These are phyloP conservation scores for Ehretia macrophylla DNA, from an alignment of 257 asterid species.

Conservation along the genomic window DNA sequence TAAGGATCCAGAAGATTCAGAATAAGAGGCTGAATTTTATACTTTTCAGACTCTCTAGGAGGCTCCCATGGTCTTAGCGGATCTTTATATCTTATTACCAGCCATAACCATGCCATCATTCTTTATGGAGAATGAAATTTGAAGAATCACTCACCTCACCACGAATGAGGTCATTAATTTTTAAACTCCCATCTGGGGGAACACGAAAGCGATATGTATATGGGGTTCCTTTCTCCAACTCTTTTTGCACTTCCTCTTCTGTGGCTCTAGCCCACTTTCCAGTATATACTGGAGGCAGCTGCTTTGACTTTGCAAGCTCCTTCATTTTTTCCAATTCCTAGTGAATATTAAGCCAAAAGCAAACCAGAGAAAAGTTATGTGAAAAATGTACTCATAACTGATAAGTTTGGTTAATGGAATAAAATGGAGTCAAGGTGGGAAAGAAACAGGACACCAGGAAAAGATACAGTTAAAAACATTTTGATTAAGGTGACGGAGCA, in stretches of 20 bases:
- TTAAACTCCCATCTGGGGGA: conserved; percentile 74
- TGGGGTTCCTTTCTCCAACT: conserved; percentile 76
- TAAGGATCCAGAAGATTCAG: background rate
- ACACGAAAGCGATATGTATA: conserved; percentile 86
- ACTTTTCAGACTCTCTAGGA: too few species aligned
- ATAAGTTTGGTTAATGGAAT: too few species aligned
- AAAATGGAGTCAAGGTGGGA: too few species aligned
- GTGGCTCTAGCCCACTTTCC: conserved; percentile 92
- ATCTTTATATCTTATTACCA: too few species aligned
- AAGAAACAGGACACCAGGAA: too few species aligned
- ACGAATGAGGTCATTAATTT: conserved; percentile 81
- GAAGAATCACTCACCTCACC: conserved; percentile 62
- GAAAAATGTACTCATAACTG: background rate
- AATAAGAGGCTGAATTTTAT: too few species aligned
- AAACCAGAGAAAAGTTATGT: background rate
- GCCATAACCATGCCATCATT: too few species aligned
- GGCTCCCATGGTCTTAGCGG: too few species aligned
- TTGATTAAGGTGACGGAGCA: too few species aligned
- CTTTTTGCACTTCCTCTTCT: conserved; percentile 58
- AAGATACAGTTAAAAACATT: too few species aligned
- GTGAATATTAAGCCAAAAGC: conserved; percentile 11
- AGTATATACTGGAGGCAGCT: conserved; percentile 81
- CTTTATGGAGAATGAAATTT: background rate
- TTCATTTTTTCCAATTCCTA: conserved; percentile 92
- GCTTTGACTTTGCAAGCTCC: conserved; percentile 78